Base-by-base conservation (phyloP, 768 basidiomycete species). In the Dentipellis sp. region DNA sequence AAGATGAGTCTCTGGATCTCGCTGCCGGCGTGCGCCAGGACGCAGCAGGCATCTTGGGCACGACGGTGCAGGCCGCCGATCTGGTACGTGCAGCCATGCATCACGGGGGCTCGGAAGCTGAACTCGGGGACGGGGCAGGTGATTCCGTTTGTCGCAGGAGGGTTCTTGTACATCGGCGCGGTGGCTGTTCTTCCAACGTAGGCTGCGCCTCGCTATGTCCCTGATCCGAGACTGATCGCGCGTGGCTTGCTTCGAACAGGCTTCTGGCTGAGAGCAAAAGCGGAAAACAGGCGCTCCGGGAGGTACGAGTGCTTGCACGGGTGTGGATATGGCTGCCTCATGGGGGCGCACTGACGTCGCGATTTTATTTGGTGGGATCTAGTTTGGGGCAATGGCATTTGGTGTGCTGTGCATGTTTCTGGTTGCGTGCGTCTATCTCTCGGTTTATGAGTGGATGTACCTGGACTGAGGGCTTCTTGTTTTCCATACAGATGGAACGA, bases 321-420 rank as follows among this genome's bases (percentile, higher is more conserved):
- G 36, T n/a, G 21, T 17, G 42, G 19, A 11, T 40, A 38, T 58
- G 42, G 14, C 19, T 16, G 54, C 50, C 22, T 12, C 49, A 23
- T 46, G 23, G 23, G 40, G 48, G 39, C 16, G 47, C 39, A 22
- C 55, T 49, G 50, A 53, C 56, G 59, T 63, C 58, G 60, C 23
- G 38, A 35, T 58, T 64, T 52, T 46, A 56, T 49, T 59, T 19
- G 14, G 3, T 14, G 2, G 14, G 40, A 69, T 62, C 59, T 69
- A 94, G 91, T 94, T 94, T 72, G 86, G 78, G 57, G 92, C 91
- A 57, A 94, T 95, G 92, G 81, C 81, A 50, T 80, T 95, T 68
- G 92, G 92, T 34, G 92, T 94, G 62, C 68, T 79, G 66, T 94
- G 91, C 75, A 95, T 95, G 92, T 86, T 91, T 69, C 68, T 88